A percentile compares a stretch with the other conserved stretches of the same genome.
These are phyloP conservation scores for Cladosporium sp. DNA, from an alignment of 2,329 filamentous ascomycete genomes.

Conservation along the genomic window DNA sequence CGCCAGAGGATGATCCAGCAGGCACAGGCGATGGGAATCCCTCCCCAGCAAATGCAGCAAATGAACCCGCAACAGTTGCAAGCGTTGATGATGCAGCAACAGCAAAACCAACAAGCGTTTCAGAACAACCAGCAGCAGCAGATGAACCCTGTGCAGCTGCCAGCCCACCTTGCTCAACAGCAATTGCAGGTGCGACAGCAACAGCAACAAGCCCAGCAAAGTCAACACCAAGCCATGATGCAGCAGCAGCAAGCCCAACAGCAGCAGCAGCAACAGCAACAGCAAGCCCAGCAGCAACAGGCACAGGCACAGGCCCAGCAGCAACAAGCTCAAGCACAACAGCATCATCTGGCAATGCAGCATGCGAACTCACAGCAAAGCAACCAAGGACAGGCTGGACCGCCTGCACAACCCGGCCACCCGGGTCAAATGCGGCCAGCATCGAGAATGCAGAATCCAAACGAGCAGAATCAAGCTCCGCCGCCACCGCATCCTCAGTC, in stretches of 20 bases:
- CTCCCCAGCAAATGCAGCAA: conserved; percentile 54
- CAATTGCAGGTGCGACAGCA: conserved; percentile 25
- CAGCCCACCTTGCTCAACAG: conserved; percentile 30
- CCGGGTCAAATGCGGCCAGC: conserved; percentile 45
- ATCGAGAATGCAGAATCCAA: conserved; percentile 40
- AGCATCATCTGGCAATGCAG: conserved; percentile 48
- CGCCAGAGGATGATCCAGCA: conserved; percentile 30
- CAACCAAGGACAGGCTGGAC: conserved; percentile 49
- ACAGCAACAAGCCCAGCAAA: conserved; percentile 27
- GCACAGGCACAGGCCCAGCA: conserved; percentile 29
- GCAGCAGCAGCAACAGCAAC: conserved; percentile 27
- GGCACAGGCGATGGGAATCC: conserved; percentile 45
- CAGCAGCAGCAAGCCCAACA: conserved; percentile 22
- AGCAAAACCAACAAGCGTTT: conserved; percentile 43
- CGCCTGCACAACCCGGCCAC: conserved; percentile 41
- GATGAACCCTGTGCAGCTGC: conserved; percentile 26
- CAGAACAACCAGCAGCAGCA: conserved; percentile 33
- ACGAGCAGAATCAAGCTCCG: conserved; percentile 32
- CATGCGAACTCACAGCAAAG: conserved; percentile 53
- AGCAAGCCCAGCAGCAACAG: conserved; percentile 30
- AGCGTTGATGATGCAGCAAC: conserved; percentile 34
- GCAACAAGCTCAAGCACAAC: conserved; percentile 35
- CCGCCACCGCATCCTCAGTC: conserved; percentile 31
- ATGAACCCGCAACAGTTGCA: conserved; percentile 45
- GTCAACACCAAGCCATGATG: conserved; percentile 25